phyloP scores from a whole-genome alignment of 139 green algal species.

The Chlorella ohadii region DNA sequence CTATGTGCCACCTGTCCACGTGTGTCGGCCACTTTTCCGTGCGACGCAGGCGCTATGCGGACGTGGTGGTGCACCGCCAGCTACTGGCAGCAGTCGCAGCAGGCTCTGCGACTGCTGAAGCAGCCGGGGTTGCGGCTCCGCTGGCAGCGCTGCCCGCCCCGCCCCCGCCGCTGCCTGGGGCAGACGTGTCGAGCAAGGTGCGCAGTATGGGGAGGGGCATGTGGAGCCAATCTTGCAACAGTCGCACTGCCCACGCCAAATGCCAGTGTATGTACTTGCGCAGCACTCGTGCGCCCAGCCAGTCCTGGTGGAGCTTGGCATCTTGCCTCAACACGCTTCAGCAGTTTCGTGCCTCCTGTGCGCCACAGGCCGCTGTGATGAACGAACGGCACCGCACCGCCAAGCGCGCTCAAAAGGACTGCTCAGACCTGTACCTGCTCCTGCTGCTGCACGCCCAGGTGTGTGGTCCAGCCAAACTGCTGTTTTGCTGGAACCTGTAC shows the following conservation, averaged over 20 bases:
- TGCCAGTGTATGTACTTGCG: too few relatives aligned
- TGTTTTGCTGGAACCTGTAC: too few relatives aligned
- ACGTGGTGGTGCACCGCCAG: slow-evolving; percentile 82
- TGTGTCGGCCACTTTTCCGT: too few relatives aligned
- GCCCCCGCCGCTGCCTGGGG: slow-evolving; percentile 37
- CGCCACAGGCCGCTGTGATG: slow-evolving; percentile 48
- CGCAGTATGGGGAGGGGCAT: too few relatives aligned
- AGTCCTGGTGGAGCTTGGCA: too few relatives aligned
- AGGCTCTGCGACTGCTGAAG: background rate
- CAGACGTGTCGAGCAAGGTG: background rate
- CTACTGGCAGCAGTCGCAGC: slow-evolving; percentile 59
- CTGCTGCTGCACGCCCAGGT: slow-evolving; percentile 62
- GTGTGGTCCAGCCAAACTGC: too few relatives aligned
- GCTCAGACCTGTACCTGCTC: slow-evolving; percentile 76
- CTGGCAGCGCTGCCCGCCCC: background rate
- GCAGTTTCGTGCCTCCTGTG: too few relatives aligned
- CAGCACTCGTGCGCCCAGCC: too few relatives aligned
- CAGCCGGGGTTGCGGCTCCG: background rate
- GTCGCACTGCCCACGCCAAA: too few relatives aligned
- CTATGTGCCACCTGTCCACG: too few relatives aligned
- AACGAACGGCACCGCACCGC: slow-evolving; percentile 67
- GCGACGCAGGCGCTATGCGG: slow-evolving; percentile 80
- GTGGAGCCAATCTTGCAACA: too few relatives aligned
- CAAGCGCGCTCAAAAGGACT: slow-evolving; percentile 72
- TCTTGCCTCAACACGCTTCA: too few relatives aligned